Conservation (phyloP, 495 filamentous ascomycete genomes). For the Articulospora tetracladia region DNA sequence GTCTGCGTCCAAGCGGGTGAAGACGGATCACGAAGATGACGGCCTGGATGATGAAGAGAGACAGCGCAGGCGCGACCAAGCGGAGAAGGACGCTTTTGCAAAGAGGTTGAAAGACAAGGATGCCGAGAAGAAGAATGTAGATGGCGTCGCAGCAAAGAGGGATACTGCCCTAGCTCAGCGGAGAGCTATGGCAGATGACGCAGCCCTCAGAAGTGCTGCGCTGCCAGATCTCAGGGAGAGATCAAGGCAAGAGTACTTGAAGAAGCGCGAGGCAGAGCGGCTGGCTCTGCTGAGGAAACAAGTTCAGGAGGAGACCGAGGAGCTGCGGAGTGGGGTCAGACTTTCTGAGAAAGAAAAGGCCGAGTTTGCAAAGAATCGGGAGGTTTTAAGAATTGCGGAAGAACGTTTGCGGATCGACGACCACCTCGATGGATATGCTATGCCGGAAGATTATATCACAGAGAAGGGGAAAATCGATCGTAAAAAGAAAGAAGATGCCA, state of each 20-base stretch:
- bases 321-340: slow-evolving; percentile 71
- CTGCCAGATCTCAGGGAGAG: slow-evolving; percentile 75
- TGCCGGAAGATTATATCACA: slow-evolving; percentile 92
- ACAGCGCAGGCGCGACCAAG: slow-evolving; percentile 58
- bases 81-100: slow-evolving; percentile 72
- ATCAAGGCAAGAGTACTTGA: slow-evolving; percentile 88
- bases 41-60: slow-evolving; percentile 53
- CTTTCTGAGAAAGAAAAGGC: slow-evolving; percentile 78
- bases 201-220: slow-evolving; percentile 54
- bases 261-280: slow-evolving; percentile 85
- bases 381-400: slow-evolving; percentile 83
- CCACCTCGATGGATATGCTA: slow-evolving; percentile 85
- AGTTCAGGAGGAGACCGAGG: slow-evolving; percentile 84
- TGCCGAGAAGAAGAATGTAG: slow-evolving; percentile 64
- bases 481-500: slow-evolving; percentile 84
- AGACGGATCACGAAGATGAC: slow-evolving; percentile 45
- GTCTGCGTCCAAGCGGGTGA: slow-evolving; percentile 50
- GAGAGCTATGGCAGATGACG: slow-evolving; percentile 61
- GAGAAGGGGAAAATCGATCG: slow-evolving; percentile 88
- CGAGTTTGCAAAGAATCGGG: slow-evolving; percentile 86
- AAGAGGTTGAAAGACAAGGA: slow-evolving; percentile 69
- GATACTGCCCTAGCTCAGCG: slow-evolving; percentile 54
- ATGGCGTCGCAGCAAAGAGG: slow-evolving; percentile 54
- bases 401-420: slow-evolving; percentile 87
- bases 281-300: slow-evolving; percentile 83